Evolutionary conservation across 371 early-diverging fungal genomes (phyloP).

Genomic region (Blyttiomyces sp.): DNA sequence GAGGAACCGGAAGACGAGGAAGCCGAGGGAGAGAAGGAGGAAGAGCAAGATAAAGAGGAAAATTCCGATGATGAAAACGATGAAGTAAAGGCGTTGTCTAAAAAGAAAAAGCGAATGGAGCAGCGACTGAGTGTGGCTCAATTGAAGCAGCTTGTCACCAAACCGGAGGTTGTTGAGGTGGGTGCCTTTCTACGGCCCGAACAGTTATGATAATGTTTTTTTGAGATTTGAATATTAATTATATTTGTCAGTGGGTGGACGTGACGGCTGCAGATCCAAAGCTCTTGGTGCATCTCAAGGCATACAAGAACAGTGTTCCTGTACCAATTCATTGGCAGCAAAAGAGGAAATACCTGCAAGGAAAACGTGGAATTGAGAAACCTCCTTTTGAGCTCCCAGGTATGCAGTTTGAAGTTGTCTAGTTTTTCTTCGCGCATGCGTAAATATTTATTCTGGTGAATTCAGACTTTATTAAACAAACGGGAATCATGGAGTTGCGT

Average conservation of each 20-base stretch:
- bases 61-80: slow-evolving; percentile 8
- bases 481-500: slow-evolving; percentile 96
- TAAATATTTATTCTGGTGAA: no score
- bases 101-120: slow-evolving; percentile 58
- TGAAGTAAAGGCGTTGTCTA: slow-evolving; percentile 25
- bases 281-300: slow-evolving; percentile 85
- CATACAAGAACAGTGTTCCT: slow-evolving; percentile 89
- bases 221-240: background rate
- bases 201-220: background rate
- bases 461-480: slow-evolving; percentile 89
- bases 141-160: slow-evolving; percentile 84
- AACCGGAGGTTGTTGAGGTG: slow-evolving; percentile 95
- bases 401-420: slow-evolving; percentile 21
- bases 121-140: slow-evolving; percentile 84
- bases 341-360: slow-evolving; percentile 93
- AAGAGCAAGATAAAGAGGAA: slow-evolving; percentile 15
- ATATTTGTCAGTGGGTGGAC: slow-evolving; percentile 74
- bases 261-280: slow-evolving; percentile 87
- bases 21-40: slow-evolving; percentile 7
- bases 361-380: slow-evolving; percentile 94
- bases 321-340: slow-evolving; percentile 96
- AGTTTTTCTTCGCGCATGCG: no score
- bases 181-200: slow-evolving; percentile 4
- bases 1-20: slow-evolving; percentile 10
- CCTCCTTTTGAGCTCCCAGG: slow-evolving; percentile 92